Conservation (phyloP, 2,329 filamentous ascomycete genomes). For the Biscogniauxia sp. region DNA sequence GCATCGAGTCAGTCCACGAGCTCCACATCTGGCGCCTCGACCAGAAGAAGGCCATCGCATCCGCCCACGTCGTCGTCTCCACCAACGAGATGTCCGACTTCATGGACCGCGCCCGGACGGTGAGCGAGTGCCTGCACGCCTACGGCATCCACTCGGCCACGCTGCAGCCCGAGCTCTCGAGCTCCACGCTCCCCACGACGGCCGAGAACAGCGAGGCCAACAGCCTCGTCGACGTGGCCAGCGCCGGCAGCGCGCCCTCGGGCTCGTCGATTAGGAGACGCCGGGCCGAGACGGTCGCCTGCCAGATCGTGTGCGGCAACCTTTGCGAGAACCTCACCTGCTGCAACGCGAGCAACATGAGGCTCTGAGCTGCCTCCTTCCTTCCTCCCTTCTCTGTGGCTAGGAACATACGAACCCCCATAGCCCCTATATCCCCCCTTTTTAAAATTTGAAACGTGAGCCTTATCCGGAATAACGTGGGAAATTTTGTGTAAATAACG, state of each 20-base stretch:
- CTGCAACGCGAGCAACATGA: conserved; percentile 24
- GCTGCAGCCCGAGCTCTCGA: conserved; percentile 60
- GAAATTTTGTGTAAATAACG: neutral
- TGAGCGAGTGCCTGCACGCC: conserved; percentile 68
- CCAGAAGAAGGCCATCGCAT: conserved; percentile 67
- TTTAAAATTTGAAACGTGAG: neutral
- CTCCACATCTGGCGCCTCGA: conserved; percentile 73
- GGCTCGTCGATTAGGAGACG: conserved; percentile 31
- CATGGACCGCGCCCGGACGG: conserved; percentile 56
- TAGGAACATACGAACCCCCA: neutral
- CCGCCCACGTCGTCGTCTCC: conserved; percentile 65
- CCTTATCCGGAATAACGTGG: neutral
- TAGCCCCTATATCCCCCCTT: neutral
- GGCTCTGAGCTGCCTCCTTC: conserved; percentile 13
- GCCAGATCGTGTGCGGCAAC: conserved; percentile 33
- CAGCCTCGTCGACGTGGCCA: neutral
- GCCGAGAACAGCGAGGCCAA: conserved; percentile 1
- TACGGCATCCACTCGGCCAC: conserved; percentile 73
- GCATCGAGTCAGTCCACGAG: conserved; percentile 66
- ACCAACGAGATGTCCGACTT: conserved; percentile 57
- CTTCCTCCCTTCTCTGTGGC: neutral
- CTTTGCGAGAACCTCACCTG: conserved; percentile 31
- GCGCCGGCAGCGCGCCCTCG: conserved; percentile 4
- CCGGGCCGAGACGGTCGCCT: conserved; percentile 22
- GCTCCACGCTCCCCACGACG: conserved; percentile 2